phyloP scores from a whole-genome alignment of 2,329 filamentous ascomycete species.

The Hymenotorrendiella dingleyae region DNA sequence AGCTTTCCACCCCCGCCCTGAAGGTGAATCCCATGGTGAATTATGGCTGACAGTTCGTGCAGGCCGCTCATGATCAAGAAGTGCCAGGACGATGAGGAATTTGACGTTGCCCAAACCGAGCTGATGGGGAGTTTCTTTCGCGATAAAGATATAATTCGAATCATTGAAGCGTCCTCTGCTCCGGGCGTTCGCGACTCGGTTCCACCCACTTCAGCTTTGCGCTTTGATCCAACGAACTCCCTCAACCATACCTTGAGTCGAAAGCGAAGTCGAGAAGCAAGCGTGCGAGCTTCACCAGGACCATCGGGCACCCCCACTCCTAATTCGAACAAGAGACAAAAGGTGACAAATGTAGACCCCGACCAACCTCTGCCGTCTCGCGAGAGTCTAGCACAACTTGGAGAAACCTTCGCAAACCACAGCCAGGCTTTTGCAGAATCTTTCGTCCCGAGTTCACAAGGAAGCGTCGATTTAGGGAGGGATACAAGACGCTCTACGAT shows the following conservation, averaged over 20 bases:
- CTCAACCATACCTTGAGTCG: conserved; percentile 3
- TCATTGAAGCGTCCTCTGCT: conserved; percentile 24
- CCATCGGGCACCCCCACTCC: conserved; percentile 6
- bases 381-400: conserved; percentile 13
- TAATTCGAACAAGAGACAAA: conserved; percentile 26
- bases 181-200: conserved; percentile 27
- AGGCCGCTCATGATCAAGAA: conserved; percentile 29
- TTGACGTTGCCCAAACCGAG: conserved; percentile 28
- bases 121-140: conserved; percentile 25
- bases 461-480: conserved; percentile 12
- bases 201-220: conserved; percentile 28
- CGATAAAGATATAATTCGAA: conserved; percentile 23
- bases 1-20: no score
- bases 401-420: no score
- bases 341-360: conserved; percentile 20
- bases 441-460: conserved; percentile 25
- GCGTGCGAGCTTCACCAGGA: conserved; percentile 10
- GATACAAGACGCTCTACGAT: conserved; percentile 6
- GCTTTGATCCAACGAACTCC: conserved; percentile 18
- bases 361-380: conserved; percentile 28
- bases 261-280: conserved; percentile 23
- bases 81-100: conserved; percentile 29
- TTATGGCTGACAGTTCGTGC: conserved; percentile 5
- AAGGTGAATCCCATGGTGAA: no score
- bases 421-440: no score